A percentile compares a stretch with the other conserved stretches of the same genome.
These are phyloP conservation scores for Gymnopus androsaceus DNA, from an alignment of 1,284 basidiomycete genomes.

Conservation along the genomic window DNA sequence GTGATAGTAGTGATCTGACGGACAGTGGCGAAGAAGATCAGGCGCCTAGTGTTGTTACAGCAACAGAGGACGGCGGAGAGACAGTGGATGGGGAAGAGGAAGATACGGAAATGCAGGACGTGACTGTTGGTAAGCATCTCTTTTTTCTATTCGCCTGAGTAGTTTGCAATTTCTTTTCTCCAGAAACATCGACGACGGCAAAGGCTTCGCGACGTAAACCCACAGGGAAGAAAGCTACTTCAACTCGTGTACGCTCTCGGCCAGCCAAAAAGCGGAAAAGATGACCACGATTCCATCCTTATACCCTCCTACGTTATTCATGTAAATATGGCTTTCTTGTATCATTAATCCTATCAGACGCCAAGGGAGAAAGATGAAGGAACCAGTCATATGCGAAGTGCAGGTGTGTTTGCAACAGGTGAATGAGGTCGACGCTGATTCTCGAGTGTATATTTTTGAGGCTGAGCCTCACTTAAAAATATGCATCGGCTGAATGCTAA, in stretches of 20 bases:
- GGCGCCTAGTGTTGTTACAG: constrained; percentile 62
- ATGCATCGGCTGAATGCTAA: no score
- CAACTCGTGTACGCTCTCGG: neutral
- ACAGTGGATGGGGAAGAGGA: constrained; percentile 67
- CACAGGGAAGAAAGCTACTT: constrained; percentile 8
- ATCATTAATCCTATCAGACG: no score
- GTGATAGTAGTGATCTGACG: constrained; percentile 78
- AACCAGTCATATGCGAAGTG: no score
- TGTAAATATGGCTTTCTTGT: neutral
- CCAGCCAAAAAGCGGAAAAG: constrained; percentile 13
- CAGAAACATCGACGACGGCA: constrained; percentile 11
- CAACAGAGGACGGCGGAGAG: constrained; percentile 62
- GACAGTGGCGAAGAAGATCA: constrained; percentile 73
- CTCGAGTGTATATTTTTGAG: no score
- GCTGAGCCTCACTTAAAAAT: no score
- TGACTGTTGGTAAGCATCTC: constrained; percentile 56
- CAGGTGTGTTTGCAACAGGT: no score
- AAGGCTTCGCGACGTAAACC: constrained; percentile 2
- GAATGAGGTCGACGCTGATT: no score
- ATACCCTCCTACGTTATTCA: neutral
- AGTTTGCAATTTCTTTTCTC: neutral
- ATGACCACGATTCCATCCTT: neutral
- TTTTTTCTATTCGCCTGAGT: constrained; percentile 3
- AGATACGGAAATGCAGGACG: constrained; percentile 54
- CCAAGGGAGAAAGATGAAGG: no score